Conservation (phyloP, 352 stramenopile genomes). For the Phytopythium litorale region DNA sequence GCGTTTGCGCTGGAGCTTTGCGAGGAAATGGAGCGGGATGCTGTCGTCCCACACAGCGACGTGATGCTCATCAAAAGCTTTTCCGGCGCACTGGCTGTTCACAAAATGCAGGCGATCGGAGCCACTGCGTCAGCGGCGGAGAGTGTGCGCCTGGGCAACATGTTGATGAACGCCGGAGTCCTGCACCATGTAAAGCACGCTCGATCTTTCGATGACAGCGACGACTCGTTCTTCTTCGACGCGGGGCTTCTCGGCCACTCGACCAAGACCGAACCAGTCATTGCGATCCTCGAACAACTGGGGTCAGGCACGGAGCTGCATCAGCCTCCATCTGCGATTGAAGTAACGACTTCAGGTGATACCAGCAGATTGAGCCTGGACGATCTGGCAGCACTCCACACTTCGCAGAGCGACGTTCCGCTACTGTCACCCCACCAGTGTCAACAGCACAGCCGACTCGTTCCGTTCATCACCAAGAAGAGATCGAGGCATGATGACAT, state of each 20-base stretch:
- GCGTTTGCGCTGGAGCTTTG: constrained; percentile 32
- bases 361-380: neutral
- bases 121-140: constrained; percentile 36
- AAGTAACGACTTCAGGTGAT: neutral
- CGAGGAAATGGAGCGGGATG: constrained; percentile 28
- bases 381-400: neutral
- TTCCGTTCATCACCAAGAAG: constrained; percentile 9
- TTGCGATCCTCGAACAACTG: constrained; percentile 1
- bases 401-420: neutral
- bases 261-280: neutral
- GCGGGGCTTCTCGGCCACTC: constrained; percentile 26
- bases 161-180: constrained; percentile 53
- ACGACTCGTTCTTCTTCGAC: constrained; percentile 49
- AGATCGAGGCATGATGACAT: neutral
- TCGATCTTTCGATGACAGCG: constrained; percentile 30
- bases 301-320: neutral
- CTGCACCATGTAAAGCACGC: constrained; percentile 52
- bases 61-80: constrained; percentile 22
- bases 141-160: constrained; percentile 43
- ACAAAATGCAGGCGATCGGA: constrained; percentile 38
- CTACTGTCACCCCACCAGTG: constrained; percentile 14
- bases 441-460: constrained; percentile 1
- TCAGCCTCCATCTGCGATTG: neutral
- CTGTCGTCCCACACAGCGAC: constrained; percentile 12
- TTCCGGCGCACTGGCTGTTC: constrained; percentile 14